Evolutionary conservation across 2,329 filamentous ascomycete species (phyloP).

Genomic region (Colletotrichum sansevieriae): DNA sequence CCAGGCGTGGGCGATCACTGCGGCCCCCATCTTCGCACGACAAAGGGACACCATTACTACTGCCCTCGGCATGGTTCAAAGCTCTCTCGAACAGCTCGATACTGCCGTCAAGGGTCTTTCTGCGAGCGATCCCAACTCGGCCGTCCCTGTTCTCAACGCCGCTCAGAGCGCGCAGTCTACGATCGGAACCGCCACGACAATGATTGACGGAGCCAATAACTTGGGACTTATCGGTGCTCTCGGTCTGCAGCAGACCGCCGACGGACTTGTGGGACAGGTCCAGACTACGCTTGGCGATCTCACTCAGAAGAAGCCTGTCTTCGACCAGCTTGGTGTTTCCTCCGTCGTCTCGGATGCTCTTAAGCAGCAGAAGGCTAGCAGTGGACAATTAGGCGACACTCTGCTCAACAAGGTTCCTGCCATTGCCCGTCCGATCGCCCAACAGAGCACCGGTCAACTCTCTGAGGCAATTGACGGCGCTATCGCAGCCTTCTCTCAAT

Average conservation of each 20-base stretch:
- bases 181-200: conserved; percentile 5
- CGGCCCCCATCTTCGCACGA: conserved; percentile 23
- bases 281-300: conserved; percentile 35
- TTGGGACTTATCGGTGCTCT: conserved; percentile 30
- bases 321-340: conserved; percentile 35
- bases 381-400: conserved; percentile 10
- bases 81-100: conserved; percentile 28
- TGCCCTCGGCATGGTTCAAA: conserved; percentile 27
- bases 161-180: conserved; percentile 23
- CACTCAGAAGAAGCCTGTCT: conserved; percentile 35
- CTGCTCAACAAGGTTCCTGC: conserved; percentile 37
- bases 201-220: conserved; percentile 25
- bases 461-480: conserved; percentile 29
- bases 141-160: conserved; percentile 22
- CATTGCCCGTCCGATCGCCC: conserved; percentile 34
- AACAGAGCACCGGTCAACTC: conserved; percentile 36
- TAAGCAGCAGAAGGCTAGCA: conserved; percentile 28
- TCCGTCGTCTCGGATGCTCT: conserved; percentile 27
- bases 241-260: conserved; percentile 36
- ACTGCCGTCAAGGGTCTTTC: conserved; percentile 29
- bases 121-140: conserved; percentile 28
- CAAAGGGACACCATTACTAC: conserved; percentile 29
- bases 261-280: conserved; percentile 18
- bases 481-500: conserved; percentile 22
- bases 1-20: conserved; percentile 37